These are phyloP conservation scores for Ceratopteris richardii DNA, from an alignment of 75 land plant genomes.

Conservation along the genomic window DNA sequence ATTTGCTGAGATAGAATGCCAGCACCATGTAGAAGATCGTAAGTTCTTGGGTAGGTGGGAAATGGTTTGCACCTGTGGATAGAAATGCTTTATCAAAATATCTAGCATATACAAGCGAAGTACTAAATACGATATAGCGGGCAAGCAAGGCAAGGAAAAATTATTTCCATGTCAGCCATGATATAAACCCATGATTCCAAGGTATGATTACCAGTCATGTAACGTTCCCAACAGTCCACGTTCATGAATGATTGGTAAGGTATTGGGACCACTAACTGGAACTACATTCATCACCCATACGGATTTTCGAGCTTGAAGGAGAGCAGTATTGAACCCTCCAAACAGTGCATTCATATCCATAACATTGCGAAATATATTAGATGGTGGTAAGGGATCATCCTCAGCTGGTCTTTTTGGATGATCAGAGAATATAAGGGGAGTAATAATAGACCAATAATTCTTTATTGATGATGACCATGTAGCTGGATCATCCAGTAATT, in stretches of 20 bases:
- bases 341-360: conserved; percentile 97
- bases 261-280: conserved; percentile 39
- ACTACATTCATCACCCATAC: conserved; percentile 96
- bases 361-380: conserved; percentile 80
- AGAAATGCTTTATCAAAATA: not conserved
- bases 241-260: conserved; percentile 57
- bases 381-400: conserved; percentile 81
- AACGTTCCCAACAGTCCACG: conserved; percentile 67
- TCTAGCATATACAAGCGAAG: too few relatives aligned
- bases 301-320: conserved; percentile 32
- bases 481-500: too few relatives aligned
- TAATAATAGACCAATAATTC: conserved; percentile 74
- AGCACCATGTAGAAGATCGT: conserved; percentile 51
- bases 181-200: too few relatives aligned
- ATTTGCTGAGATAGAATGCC: conserved; percentile 43
- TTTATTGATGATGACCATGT: too few relatives aligned
- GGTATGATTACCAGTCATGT: conserved; percentile 65
- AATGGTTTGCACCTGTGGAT: conserved; percentile 66
- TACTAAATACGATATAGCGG: too few relatives aligned
- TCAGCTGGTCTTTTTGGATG: conserved; percentile 55
- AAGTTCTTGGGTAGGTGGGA: conserved; percentile 61
- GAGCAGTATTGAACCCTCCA: conserved; percentile 67
- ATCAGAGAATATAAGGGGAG: conserved; percentile 87
- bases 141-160: too few relatives aligned
- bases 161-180: not conserved